phyloP scores from a whole-genome alignment of 257 asterid genomes.

The Solanum virginianum region DNA sequence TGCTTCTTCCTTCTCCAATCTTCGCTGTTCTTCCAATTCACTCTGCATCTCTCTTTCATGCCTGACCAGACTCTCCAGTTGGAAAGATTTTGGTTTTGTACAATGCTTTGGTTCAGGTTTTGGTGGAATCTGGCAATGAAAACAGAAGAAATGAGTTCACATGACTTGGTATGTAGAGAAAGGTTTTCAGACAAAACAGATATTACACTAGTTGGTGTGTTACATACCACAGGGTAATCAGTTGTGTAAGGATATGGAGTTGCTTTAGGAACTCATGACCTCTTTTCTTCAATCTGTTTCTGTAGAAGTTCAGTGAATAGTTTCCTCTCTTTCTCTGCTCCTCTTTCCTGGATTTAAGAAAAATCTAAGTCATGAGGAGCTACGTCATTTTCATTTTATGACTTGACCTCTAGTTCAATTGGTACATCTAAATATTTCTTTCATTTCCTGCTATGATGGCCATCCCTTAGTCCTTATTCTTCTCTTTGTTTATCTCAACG shows the following conservation, averaged over 20 bases:
- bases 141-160: not conserved
- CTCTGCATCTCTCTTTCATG: constrained; percentile 85
- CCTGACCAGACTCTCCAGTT: constrained; percentile 68
- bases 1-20: constrained; percentile 69
- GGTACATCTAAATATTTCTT: not conserved
- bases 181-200: not conserved
- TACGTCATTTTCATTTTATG: not conserved
- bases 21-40: constrained; percentile 70
- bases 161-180: not conserved
- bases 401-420: not conserved
- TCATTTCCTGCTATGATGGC: not conserved
- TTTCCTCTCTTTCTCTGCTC: constrained; percentile 68
- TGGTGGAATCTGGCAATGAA: constrained; percentile 54
- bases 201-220: not conserved
- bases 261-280: constrained; percentile 74
- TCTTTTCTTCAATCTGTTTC: constrained; percentile 76
- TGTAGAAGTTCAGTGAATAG: constrained; percentile 44
- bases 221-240: constrained; percentile 80
- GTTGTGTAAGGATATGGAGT: constrained; percentile 96
- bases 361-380: not conserved
- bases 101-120: constrained; percentile 95
- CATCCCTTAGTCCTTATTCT: not conserved
- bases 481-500: not conserved
- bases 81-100: constrained; percentile 88
- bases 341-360: constrained; percentile 58